A percentile compares a stretch with the other conserved stretches of the same genome.
These are phyloP conservation scores for Brassica cretica DNA, from an alignment of 345 rosid species.

Conservation along the genomic window DNA sequence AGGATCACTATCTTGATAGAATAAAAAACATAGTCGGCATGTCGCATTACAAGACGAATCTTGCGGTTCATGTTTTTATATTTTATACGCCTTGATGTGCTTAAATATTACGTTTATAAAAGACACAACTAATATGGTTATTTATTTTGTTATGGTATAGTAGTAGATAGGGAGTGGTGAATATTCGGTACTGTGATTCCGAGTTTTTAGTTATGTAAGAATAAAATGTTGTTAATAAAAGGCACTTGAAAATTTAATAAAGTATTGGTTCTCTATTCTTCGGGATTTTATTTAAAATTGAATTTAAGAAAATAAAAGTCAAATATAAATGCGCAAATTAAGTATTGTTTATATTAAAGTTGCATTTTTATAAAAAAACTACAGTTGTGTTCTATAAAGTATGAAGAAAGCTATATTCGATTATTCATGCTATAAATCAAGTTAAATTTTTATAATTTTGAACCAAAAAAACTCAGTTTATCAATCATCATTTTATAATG, in stretches of 20 bases:
- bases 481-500: neutral
- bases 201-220: conserved; percentile 1
- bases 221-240: neutral
- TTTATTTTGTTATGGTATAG: conserved; percentile 13
- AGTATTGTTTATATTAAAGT: neutral
- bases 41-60: conserved; percentile 78
- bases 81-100: conserved; percentile 16
- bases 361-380: neutral
- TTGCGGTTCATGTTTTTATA: conserved; percentile 34
- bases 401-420: neutral
- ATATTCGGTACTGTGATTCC: conserved; percentile 36
- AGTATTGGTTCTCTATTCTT: neutral
- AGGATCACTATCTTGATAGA: conserved; percentile 20
- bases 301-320: neutral
- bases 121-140: conserved; percentile 22
- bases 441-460: neutral
- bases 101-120: neutral
- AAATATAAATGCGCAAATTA: neutral
- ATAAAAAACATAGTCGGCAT: conserved; percentile 55
- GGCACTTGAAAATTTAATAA: neutral
- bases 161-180: conserved; percentile 38
- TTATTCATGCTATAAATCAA: neutral
- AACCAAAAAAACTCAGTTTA: neutral
- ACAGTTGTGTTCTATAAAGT: neutral
- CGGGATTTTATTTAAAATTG: neutral